Base-by-base conservation (phyloP, 192 early-diverging fungal species). In the Rhizophagus prolifer region DNA sequence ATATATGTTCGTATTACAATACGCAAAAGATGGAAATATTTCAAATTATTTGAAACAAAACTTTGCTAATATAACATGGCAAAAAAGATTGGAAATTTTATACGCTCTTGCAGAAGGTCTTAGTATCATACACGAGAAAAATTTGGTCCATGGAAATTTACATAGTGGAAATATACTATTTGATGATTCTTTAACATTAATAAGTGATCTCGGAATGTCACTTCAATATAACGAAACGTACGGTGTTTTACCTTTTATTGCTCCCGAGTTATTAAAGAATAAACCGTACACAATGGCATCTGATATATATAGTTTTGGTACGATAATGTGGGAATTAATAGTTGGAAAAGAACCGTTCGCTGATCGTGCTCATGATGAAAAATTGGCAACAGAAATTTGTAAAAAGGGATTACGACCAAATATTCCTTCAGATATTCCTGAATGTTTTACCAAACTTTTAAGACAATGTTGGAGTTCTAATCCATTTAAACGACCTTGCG, bases 261-360 rank as follows among this genome's bases (percentile, higher is more conserved):
- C 83, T 7, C 83, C 83, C 0, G 83, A 85, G 74, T 70, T 81
- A 4, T 74, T 85, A 34, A 70, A 72, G 30, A 71, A 78, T 44
- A 26, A 74, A 23, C 72, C 67, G 0, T 81, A 81, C 70, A 78
- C 81, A 23, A 62, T 70, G 26, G 79, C 67, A 68, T 80, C 79
- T 13, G 83, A 85, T 58, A 67, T 85, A 2, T 85, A 82, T 75
- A 81, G 79, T 70, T 72, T 82, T 23, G 83, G 81, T 14, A 81
- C 81, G 31, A 81, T 85, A 44, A 85, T 85, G 83, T 85, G 81
- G 81, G 83, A 85, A 31, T 44, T 85, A 34, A 71, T 79, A 14
- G 75, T 75, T 30, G 79, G 79, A 46, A 47, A 80, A 31, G 58
- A 62, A 25, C 83, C 83, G 10, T 82, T 82, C 41, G n/a, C 10